Evolutionary conservation across 2,329 filamentous ascomycete species (phyloP), one percentile per base, ranked within the genome.

Genomic region (Scedosporium dehoogii): DNA sequence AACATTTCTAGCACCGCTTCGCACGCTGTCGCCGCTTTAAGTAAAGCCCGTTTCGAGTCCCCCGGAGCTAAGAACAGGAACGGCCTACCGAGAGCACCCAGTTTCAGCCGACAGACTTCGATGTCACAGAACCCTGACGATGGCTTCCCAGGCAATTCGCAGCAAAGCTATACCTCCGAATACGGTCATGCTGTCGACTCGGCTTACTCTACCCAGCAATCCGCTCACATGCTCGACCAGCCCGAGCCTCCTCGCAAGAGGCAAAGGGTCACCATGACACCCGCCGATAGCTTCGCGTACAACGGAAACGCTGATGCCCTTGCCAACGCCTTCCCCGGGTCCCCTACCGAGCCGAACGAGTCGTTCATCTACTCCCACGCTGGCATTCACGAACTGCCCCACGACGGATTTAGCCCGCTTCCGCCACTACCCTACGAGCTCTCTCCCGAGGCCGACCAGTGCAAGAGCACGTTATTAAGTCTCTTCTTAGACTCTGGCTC

Each of bases 1-100:
- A 97, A 96, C 70, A 97, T 99, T 66, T 97, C 93, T 3, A 89
- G 86, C 66, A 96, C 92, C 1, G 92, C 94, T 1, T 94, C 91
- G 4, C 93, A 92, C 69, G 94, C 94, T 29, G 90, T 99, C 63
- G 92, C 92, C 65, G 93, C 94, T 63, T 96, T 99, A 74, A 97
- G 91, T 82, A 97, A 97, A 77, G 93, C 94, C 16, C 85, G 93
- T 12, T 89, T 97, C 69, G 92, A 97, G 72, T 96, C 92, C 2
- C 92, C 92, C 1, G 88, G 83, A 6, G 89, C 89, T 4, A 81
- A 89, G 64, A 80, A 77, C 63, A 53, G 65, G 14, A 86, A 83
- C 67, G 85, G 86, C 7, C 85, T 85, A 2, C 82, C 86, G 25
- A 81, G 87, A 51, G 84, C 88, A 0, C 82, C 86, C 44, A 86